phyloP scores from a whole-genome alignment of 2,329 filamentous ascomycete genomes.

The Phyllosticta ampelicida region DNA sequence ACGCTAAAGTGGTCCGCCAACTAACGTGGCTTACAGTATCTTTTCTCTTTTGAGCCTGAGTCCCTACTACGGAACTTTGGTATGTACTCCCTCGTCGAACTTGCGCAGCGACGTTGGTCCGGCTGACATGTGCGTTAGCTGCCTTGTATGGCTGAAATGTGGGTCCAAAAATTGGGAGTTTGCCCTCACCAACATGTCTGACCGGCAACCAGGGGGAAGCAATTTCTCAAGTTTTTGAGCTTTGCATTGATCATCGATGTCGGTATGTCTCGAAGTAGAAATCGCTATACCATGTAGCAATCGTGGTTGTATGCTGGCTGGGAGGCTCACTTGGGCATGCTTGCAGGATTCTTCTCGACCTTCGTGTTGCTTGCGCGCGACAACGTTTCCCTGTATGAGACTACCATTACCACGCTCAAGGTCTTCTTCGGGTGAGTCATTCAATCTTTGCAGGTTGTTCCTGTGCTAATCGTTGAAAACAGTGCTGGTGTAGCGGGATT shows the following conservation, averaged over 20 bases:
- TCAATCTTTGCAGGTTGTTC: constrained; percentile 10
- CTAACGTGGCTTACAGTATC: constrained; percentile 41
- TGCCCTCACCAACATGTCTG: constrained; percentile 1
- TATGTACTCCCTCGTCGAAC: constrained; percentile 19
- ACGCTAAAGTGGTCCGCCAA: constrained; percentile 12
- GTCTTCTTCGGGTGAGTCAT: constrained; percentile 60
- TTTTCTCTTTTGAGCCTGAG: constrained; percentile 79
- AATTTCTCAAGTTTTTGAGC: constrained; percentile 74
- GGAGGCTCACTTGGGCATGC: not conserved
- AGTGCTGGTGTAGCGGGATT: constrained; percentile 47
- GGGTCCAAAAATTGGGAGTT: constrained; percentile 11
- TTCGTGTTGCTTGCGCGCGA: constrained; percentile 70
- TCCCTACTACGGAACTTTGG: constrained; percentile 77
- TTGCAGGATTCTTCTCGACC: constrained; percentile 71
- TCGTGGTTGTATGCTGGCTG: not conserved
- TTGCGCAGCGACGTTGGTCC: not conserved
- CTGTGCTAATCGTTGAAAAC: constrained; percentile 10
- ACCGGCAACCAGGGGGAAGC: constrained; percentile 49
- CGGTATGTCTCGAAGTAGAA: constrained; percentile 31
- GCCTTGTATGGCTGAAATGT: constrained; percentile 86
- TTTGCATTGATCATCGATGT: constrained; percentile 74
- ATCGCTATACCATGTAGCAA: not conserved
- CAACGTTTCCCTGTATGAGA: constrained; percentile 51
- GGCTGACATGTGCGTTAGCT: constrained; percentile 39
- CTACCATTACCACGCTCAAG: constrained; percentile 68